Base-by-base conservation (phyloP, 371 early-diverging fungal species). In the Mucor ambiguus region DNA sequence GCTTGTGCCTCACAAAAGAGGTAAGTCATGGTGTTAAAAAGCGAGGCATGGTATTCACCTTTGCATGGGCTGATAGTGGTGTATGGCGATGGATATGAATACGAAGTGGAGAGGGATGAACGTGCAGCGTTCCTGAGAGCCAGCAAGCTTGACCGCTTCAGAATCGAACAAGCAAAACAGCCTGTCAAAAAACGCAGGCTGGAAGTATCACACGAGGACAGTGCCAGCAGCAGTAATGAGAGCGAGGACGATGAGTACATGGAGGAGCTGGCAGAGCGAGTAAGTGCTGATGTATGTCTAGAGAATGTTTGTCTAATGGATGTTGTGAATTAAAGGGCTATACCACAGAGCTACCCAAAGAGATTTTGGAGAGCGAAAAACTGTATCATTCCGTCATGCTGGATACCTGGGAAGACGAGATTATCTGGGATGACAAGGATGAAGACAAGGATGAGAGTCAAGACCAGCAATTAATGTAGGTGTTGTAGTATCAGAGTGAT, bases 391-490 rank as follows among this genome's bases (percentile, higher is more conserved):
- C 92, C 2, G 71, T 95, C 24, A 81, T 90, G 68, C 71, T 93
- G 52, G 94, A 93, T 35, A 65, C 74, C 9, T 96, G 97, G 97
- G 95, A 96, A 68, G 89, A 92, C 38, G 78, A 86, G 12, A 90
- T 96, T 58, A 55, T 91, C 18, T 96, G 97, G 97, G 88, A 88
- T 28, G 88, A 83, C 33, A 83, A 79, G 18, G 71, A 72, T 22
- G 54, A 63, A 16, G 88, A 83, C 33, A 83, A 79, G 18, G 71
- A 72, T 22, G 54, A 63, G n/a, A 58, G 49, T 16, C 8, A 43
- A 24, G 12, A 56, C 3, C 49, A 32, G 56, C 18, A 41, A 24
- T n/a, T 43, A 14, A n/a, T 28, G 43, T 43, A 60, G 26, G 44
- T 57, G 20, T 62, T 41, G 18, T 4, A 18, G 41, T 41, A 18